A percentile compares a stretch with the other conserved stretches of the same genome.
Conservation (phyloP, 73 alveolate genomes). For the Tetrahymena borealis region DNA sequence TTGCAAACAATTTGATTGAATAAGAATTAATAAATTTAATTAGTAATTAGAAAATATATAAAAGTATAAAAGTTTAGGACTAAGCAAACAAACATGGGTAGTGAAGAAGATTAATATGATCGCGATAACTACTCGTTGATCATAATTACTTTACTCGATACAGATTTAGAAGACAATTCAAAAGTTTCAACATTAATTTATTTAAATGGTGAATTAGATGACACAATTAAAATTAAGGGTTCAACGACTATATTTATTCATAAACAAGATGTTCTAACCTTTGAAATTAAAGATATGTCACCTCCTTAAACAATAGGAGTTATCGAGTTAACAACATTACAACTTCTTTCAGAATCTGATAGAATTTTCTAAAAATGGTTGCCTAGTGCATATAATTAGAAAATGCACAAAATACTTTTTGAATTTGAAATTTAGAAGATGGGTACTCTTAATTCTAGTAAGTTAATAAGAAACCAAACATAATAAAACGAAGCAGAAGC, state of each 20-base stretch:
- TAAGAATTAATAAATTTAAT: not conserved
- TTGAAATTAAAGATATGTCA: not conserved
- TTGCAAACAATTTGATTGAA: too few relatives aligned
- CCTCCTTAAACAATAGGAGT: not conserved
- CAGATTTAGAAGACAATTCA: not conserved
- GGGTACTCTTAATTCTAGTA: not conserved
- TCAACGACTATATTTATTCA: not conserved
- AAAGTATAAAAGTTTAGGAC: not conserved
- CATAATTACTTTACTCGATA: not conserved
- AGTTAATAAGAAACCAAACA: not conserved
- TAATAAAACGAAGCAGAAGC: not conserved
- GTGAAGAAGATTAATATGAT: not conserved
- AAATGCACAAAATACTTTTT: not conserved
- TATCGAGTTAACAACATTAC: not conserved
- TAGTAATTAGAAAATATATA: not conserved
- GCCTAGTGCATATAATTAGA: not conserved
- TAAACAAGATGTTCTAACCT: not conserved
- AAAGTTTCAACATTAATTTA: not conserved
- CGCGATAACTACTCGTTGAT: not conserved
- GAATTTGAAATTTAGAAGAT: not conserved
- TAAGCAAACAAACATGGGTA: not conserved
- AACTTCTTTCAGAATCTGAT: not conserved
- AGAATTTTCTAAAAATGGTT: not conserved
- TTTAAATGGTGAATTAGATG: not conserved
- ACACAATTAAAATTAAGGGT: not conserved